Evolutionary conservation across 2,329 filamentous ascomycete species (phyloP), one percentile per base, ranked within the genome.

Genomic region (Exophiala dermatitidis): DNA sequence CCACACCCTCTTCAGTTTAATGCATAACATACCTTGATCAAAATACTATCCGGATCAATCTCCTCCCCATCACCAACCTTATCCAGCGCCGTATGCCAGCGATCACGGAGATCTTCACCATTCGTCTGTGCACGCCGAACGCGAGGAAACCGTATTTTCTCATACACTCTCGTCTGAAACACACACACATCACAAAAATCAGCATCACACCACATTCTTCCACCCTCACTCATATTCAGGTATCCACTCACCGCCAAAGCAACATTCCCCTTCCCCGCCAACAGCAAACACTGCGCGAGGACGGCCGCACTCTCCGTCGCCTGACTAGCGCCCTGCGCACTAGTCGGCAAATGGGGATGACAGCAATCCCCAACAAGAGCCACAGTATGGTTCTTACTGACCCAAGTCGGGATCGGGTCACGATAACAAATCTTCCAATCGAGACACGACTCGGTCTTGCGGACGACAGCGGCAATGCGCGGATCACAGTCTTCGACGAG

Each of bases 401-500:
- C 56, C 63, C 60, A 62, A 3, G 54, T 63, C 10, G 62, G 63
- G 42, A 64, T 53, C 9, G 63, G 63, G 37, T 58, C 57, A 29
- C 64, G 63, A 41, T 66, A 67, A 3, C 66, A 64, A 26, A 67
- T 62, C 54, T 67, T 67, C 62, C 63, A 67, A 44, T 67, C 65
- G 3, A 67, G 59, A 1, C 63, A 59, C 9, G 56, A 48, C 4
- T 69, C 68, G 0, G 70, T 71, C 43, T 63, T 64, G 43, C 64
- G 56, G 40, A 79, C 70, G 50, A 79, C 76, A 19, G 71, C 71
- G 28, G 69, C 69, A 51, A 73, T 76, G 46, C 73, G 58, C 10
- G 76, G 70, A 64, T 80, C 72, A 76, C 77, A 79, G 31, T 71
- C 75, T 44, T 77, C 70, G 5, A 80, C 64, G 1, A 77, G 69